These are phyloP conservation scores for Erigeron philadelphicus DNA, from an alignment of 140 eudicot species.

Conservation along the genomic window DNA sequence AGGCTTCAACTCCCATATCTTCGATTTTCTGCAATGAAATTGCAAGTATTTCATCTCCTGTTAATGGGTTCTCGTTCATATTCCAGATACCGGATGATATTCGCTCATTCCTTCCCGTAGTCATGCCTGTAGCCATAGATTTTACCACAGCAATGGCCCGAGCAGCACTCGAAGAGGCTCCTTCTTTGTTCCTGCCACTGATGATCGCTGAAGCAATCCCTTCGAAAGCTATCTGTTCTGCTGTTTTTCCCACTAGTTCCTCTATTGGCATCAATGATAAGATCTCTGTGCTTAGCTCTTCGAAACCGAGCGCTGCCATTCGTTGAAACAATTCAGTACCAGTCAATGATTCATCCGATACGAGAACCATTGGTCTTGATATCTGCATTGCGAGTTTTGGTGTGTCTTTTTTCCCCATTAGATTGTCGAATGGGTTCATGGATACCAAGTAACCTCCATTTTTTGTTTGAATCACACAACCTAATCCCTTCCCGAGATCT, in stretches of 20 bases:
- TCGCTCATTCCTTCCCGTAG: constrained; percentile 67
- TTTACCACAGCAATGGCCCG: constrained; percentile 57
- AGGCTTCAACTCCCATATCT: constrained; percentile 66
- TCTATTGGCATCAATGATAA: constrained; percentile 74
- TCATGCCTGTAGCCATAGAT: constrained; percentile 70
- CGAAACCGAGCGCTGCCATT: constrained; percentile 70
- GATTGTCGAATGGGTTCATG: constrained; percentile 61
- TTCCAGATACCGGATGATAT: constrained; percentile 85
- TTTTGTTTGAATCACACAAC: constrained; percentile 76
- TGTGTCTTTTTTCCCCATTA: constrained; percentile 51
- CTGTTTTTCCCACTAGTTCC: constrained; percentile 73
- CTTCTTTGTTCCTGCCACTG: constrained; percentile 85
- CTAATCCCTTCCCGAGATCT: constrained; percentile 89
- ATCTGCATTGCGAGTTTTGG: constrained; percentile 92
- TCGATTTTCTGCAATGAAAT: constrained; percentile 80
- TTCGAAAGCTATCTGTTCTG: constrained; percentile 90
- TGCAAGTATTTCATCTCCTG: constrained; percentile 59
- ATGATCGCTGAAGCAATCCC: constrained; percentile 90
- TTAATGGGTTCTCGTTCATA: constrained; percentile 50
- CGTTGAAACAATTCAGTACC: constrained; percentile 72
- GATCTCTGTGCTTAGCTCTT: constrained; percentile 52
- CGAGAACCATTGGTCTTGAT: constrained; percentile 65
- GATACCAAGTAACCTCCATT: constrained; percentile 83
- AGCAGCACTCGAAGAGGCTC: constrained; percentile 82
- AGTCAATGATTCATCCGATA: constrained; percentile 27